Evolutionary conservation across 176 grass and related monocot genomes (phyloP), one percentile per base, ranked within the genome.

Genomic region (Leersia perrieri): DNA sequence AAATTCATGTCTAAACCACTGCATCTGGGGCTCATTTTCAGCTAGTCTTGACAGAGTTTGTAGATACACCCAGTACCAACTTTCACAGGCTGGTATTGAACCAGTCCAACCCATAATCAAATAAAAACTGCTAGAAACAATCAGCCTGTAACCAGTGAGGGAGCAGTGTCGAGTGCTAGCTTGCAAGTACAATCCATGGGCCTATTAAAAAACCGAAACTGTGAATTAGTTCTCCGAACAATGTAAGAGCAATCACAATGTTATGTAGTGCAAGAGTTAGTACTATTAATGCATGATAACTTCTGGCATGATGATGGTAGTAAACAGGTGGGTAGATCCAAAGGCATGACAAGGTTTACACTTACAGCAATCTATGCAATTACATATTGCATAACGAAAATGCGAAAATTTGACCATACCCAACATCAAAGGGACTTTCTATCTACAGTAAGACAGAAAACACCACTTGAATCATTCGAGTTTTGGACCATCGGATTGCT

Each of bases 151-250:
- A 20, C 29, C 67, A n/a, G 7, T 23, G 36, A 61, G 22, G 15
- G 18, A 67, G 51, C 0, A 0, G 58, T 29, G 60, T 60, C 3
- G 75, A 68, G 47, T 3, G 18, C 63, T 20, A 62, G 36, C 30
- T 79, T 79, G 42, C 38, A 80, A 74, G 40, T 51, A 73, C 16
- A 29, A 53, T 60, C 69, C 58, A 74, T 39, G 7, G 67, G 51
- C 75, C 69, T 68, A 74, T 14, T 79, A 88, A 68, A 38, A 49
- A 68, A 36, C 79, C 7, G 78, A 20, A 61, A 74, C 2, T 3
- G 49, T 68, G 36, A 47, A 61, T 84, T 84, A 84, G 81, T 61
- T 9, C 7, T 11, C 18, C 66, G 28, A 49, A 74, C 16, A 34
- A 11, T 14, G 34, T 22, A 60, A 3, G 72, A 63, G 42, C 3